phyloP scores from a whole-genome alignment of 306 rosid species.

The Corylus americana region DNA sequence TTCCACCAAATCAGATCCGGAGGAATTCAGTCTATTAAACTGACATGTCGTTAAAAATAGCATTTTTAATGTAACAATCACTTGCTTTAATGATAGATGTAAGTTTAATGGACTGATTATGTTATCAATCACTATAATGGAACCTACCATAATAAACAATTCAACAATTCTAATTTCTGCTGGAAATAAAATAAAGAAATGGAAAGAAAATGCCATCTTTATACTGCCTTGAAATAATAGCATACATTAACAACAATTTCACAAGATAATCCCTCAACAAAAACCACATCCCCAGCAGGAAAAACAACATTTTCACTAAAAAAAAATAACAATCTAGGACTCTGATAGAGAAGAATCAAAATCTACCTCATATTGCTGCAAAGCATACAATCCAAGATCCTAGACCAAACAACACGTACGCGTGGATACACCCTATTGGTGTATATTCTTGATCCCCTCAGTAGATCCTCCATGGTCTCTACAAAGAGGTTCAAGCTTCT shows the following conservation, averaged over 20 bases:
- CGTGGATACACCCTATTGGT: constrained; percentile 62
- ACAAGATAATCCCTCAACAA: constrained; percentile 22
- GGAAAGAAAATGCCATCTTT: not conserved
- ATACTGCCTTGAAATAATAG: not conserved
- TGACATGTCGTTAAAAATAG: too few species aligned
- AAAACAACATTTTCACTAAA: not conserved
- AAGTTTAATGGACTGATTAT: too few species aligned
- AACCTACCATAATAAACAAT: too few species aligned
- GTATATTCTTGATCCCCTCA: constrained; percentile 50
- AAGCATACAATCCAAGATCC: constrained; percentile 62
- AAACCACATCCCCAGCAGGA: not conserved
- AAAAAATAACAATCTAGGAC: not conserved
- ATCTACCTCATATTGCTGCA: constrained; percentile 70
- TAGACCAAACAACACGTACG: constrained; percentile 57
- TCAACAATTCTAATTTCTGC: not conserved
- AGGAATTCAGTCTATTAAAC: too few species aligned
- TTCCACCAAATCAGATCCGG: too few species aligned
- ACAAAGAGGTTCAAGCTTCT: constrained; percentile 75
- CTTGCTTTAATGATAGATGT: too few species aligned
- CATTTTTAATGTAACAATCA: too few species aligned
- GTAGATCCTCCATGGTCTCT: constrained; percentile 59
- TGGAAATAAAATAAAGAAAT: not conserved
- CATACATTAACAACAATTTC: not conserved
- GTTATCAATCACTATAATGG: too few species aligned
- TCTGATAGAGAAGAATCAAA: constrained; percentile 5